Evolutionary conservation across 2,329 filamentous ascomycete genomes (phyloP).

Genomic region (Neopestalotiopsis clavispora): DNA sequence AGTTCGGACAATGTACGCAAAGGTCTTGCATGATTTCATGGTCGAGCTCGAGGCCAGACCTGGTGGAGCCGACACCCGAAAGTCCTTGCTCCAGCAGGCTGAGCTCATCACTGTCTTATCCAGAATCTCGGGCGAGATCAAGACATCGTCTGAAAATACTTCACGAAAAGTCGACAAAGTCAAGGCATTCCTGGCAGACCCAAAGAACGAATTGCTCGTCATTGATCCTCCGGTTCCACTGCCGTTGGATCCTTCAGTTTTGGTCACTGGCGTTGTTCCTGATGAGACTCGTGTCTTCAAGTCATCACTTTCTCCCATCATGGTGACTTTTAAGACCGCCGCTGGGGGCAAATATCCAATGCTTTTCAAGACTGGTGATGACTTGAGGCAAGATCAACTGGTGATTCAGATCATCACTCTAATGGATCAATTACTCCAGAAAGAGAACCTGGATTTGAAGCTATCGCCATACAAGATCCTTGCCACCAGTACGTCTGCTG

Average conservation of each 20-base stretch:
- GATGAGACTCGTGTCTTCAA: slow-evolving; percentile 94
- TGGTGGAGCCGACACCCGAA: slow-evolving; percentile 74
- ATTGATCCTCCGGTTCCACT: slow-evolving; percentile 89
- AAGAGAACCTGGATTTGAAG: slow-evolving; percentile 95
- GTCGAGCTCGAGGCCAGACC: slow-evolving; percentile 75
- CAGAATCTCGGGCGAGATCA: slow-evolving; percentile 88
- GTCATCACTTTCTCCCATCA: slow-evolving; percentile 88
- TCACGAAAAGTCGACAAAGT: slow-evolving; percentile 81
- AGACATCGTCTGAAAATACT: slow-evolving; percentile 78
- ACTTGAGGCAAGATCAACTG: slow-evolving; percentile 93
- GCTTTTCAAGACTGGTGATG: slow-evolving; percentile 96
- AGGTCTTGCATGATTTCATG: slow-evolving; percentile 97
- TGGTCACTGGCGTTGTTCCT: slow-evolving; percentile 78
- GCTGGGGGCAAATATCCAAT: slow-evolving; percentile 83
- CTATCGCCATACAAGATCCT: slow-evolving; percentile 96
- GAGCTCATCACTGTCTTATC: slow-evolving; percentile 87
- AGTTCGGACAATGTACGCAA: slow-evolving; percentile 85
- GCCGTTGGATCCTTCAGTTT: slow-evolving; percentile 83
- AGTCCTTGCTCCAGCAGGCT: slow-evolving; percentile 81
- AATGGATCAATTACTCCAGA: slow-evolving; percentile 94
- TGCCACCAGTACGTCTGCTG: slow-evolving; percentile 86
- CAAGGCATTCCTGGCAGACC: slow-evolving; percentile 83
- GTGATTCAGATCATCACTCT: slow-evolving; percentile 97
- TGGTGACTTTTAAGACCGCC: slow-evolving; percentile 85
- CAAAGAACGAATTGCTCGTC: slow-evolving; percentile 83